Conservation (phyloP, 768 basidiomycete species). For the Calocera cornea region DNA sequence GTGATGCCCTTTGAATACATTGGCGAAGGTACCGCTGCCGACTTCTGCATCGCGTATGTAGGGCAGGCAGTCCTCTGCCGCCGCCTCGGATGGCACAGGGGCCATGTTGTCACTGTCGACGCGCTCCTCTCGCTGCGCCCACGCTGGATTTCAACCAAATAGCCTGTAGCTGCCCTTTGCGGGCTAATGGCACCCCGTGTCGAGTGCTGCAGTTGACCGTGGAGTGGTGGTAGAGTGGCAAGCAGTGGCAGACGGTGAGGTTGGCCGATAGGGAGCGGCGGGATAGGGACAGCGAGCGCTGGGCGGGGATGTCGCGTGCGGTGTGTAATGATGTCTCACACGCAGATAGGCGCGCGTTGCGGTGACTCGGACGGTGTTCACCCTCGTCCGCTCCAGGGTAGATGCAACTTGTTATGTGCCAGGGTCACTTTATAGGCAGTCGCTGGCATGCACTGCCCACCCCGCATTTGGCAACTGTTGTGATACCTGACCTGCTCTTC, state of each 20-base stretch:
- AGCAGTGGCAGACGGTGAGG: neutral
- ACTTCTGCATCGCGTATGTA: slow-evolving; percentile 21
- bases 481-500: neutral
- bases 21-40: slow-evolving; percentile 76
- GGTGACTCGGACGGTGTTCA: neutral
- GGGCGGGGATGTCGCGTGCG: neutral
- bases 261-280: neutral
- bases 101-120: neutral
- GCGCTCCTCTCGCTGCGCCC: neutral
- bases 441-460: neutral
- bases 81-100: slow-evolving; percentile 1
- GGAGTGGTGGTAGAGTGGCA: neutral
- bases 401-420: neutral
- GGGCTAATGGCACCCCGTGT: neutral
- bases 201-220: neutral
- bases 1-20: slow-evolving; percentile 88
- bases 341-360: neutral
- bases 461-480: neutral
- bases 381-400: neutral
- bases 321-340: neutral
- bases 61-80: neutral
- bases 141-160: neutral
- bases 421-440: neutral
- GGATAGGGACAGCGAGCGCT: neutral
- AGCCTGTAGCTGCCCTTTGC: neutral